A percentile compares a stretch with the other conserved stretches of the same genome.
Conservation (phyloP, 371 early-diverging fungal species). For the Phascolomyces articulosus region DNA sequence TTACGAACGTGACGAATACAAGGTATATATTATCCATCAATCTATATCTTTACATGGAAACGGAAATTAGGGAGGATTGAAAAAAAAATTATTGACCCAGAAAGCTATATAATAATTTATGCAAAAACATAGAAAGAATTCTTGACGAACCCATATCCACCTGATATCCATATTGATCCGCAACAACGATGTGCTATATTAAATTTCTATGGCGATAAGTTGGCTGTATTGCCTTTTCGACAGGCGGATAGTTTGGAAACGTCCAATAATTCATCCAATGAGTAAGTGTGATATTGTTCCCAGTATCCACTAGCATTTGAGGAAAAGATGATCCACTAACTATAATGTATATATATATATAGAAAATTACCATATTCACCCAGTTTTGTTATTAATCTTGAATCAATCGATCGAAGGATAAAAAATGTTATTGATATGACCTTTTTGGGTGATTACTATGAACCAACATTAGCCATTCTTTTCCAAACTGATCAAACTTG, state of each 20-base stretch:
- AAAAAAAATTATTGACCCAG: too few relatives aligned
- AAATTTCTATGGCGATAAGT: slow-evolving; percentile 82
- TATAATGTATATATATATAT: slow-evolving; percentile 14
- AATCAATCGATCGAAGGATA: slow-evolving; percentile 70
- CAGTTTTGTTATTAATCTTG: slow-evolving; percentile 83
- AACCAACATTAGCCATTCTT: slow-evolving; percentile 94
- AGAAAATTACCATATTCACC: slow-evolving; percentile 73
- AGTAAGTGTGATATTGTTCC: slow-evolving; percentile 22
- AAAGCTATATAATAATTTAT: neutral
- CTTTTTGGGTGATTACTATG: slow-evolving; percentile 89
- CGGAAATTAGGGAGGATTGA: too few relatives aligned
- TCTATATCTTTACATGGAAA: too few relatives aligned
- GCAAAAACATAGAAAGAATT: slow-evolving; percentile 53
- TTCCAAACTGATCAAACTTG: slow-evolving; percentile 84
- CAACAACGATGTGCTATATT: slow-evolving; percentile 87
- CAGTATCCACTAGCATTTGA: slow-evolving; percentile 25
- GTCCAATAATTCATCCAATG: slow-evolving; percentile 17
- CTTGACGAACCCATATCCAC: slow-evolving; percentile 66
- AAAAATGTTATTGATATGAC: slow-evolving; percentile 86
- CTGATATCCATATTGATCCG: slow-evolving; percentile 76
- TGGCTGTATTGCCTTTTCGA: slow-evolving; percentile 92
- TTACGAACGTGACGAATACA: slow-evolving; percentile 93
- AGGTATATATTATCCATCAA: slow-evolving; percentile 46
- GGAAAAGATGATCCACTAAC: neutral
- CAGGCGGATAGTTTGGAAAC: slow-evolving; percentile 64